A percentile compares a stretch with the other conserved stretches of the same genome.
These are phyloP conservation scores for Euphorbia lathyris DNA, from an alignment of 345 rosid species.

Conservation along the genomic window DNA sequence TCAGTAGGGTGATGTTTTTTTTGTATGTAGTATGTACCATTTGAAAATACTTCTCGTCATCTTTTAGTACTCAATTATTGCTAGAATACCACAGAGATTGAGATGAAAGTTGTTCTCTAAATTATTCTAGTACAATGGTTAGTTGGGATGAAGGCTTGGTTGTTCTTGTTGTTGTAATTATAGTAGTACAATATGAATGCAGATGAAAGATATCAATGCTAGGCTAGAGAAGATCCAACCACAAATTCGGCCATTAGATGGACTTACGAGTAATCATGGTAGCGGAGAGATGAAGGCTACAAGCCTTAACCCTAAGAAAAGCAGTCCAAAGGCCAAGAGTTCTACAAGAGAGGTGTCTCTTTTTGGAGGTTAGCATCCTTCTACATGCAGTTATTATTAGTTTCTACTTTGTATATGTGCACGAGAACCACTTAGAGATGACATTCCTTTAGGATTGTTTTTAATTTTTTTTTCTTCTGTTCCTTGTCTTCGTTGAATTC, in stretches of 20 bases:
- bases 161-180: background rate
- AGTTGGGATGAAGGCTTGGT: background rate
- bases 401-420: background rate
- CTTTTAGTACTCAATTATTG: background rate
- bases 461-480: background rate
- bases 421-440: background rate
- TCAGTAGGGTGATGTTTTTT: constrained; percentile 3
- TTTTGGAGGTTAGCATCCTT: constrained; percentile 69
- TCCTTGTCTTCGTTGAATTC: background rate
- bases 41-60: background rate
- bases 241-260: constrained; percentile 58
- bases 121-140: background rate
- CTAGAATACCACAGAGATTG: background rate
- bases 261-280: constrained; percentile 43
- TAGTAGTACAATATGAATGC: constrained; percentile 27
- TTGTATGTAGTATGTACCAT: background rate
- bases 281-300: constrained; percentile 60
- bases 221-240: constrained; percentile 94
- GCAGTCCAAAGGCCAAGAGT: constrained; percentile 84
- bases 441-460: background rate
- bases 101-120: background rate
- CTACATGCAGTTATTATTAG: background rate
- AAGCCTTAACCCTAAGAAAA: constrained; percentile 61
- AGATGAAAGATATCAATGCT: constrained; percentile 96
- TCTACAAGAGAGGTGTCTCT: constrained; percentile 76